Conservation (phyloP, 1,139 yeast genomes). For the Magnusiomyces tetraspermus region DNA sequence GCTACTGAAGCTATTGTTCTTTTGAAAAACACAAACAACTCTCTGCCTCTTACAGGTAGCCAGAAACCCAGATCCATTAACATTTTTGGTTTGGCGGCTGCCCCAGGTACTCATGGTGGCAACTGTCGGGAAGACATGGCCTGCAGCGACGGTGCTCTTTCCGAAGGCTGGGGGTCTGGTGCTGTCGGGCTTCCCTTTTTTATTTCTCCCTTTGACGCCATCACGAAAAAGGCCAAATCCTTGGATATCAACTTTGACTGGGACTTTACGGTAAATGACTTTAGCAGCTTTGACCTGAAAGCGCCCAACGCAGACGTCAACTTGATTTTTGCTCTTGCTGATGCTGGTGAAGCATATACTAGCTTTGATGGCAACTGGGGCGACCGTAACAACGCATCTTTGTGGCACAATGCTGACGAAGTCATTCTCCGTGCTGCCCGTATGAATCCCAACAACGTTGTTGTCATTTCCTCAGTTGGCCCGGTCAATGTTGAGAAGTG, state of each 20-base stretch:
- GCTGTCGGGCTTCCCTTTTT: slow-evolving; percentile 46
- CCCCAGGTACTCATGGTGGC: slow-evolving; percentile 32
- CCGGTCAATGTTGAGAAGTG: slow-evolving; percentile 52
- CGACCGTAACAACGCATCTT: slow-evolving; percentile 46
- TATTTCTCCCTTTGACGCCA: slow-evolving; percentile 40
- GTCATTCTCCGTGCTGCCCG: slow-evolving; percentile 42
- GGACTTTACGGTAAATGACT: slow-evolving; percentile 35
- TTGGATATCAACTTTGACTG: slow-evolving; percentile 19
- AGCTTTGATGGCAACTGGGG: slow-evolving; percentile 49
- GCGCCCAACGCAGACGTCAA: slow-evolving; percentile 46
- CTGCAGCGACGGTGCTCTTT: slow-evolving; percentile 27
- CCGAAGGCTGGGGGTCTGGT: slow-evolving; percentile 41
- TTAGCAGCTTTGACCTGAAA: slow-evolving; percentile 39
- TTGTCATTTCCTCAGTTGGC: slow-evolving; percentile 50
- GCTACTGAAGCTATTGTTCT: slow-evolving; percentile 51
- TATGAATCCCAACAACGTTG: slow-evolving; percentile 45
- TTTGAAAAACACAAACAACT: slow-evolving; percentile 43
- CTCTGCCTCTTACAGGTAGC: slow-evolving; percentile 46
- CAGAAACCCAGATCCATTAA: slow-evolving; percentile 42
- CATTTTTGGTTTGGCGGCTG: slow-evolving; percentile 33
- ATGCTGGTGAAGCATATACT: slow-evolving; percentile 53
- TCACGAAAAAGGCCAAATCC: slow-evolving; percentile 17
- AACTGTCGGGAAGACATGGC: slow-evolving; percentile 28
- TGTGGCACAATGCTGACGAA: slow-evolving; percentile 56
- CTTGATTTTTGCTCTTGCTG: slow-evolving; percentile 36